Evolutionary conservation across 192 early-diverging fungal species (phyloP), one percentile per base, ranked within the genome.

Genomic region (Coemansia guatemalensis): DNA sequence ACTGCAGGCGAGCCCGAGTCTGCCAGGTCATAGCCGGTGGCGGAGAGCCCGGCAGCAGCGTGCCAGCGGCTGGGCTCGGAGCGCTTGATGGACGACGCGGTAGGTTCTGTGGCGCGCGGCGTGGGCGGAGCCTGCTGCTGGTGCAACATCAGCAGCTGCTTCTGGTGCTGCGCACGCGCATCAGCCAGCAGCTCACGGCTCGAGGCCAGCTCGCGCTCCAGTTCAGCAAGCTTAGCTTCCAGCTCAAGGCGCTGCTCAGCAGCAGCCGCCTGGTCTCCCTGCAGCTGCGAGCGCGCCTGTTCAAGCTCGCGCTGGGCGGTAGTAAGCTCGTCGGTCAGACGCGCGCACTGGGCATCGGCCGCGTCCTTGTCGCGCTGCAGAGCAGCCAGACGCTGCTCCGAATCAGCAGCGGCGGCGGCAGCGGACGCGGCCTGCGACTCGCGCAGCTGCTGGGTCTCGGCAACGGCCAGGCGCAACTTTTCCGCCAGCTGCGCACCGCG

Each of bases 401-500:
- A 69, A 56, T 65, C 61, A 1, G 17, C 58, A 1, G 76, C 69
- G 22, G 67, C 71, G 2, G 25, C 12, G 14, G 27, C 48, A 21
- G 69, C 53, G 0, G 59, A 51, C 4, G 52, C 67, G 0, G 56
- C 61, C 35, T 68, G 68, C 29, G 55, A 55, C 1, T 64, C 61
- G 20, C 58, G 65, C 60, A 63, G 23, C 14, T 58, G 44, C 26
- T 56, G 35, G 0, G 56, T 47, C 60, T 81, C 73, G n/a, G 61
- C 58, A 14, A 64, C 62, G 4, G 73, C 68, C 55, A 44, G 32
- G 1, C 65, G 70, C 65, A 83, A 67, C 61, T 75, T 58, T 30
- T 88, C 86, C 14, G 85, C 71, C 12, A 90, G 68, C 32, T 82
- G 75, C 8, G 85, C 87, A 22, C 85, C 85, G 53, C 88, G 86